phyloP scores from a whole-genome alignment of 2,329 filamentous ascomycete species.

The Clonostachys rosea region DNA sequence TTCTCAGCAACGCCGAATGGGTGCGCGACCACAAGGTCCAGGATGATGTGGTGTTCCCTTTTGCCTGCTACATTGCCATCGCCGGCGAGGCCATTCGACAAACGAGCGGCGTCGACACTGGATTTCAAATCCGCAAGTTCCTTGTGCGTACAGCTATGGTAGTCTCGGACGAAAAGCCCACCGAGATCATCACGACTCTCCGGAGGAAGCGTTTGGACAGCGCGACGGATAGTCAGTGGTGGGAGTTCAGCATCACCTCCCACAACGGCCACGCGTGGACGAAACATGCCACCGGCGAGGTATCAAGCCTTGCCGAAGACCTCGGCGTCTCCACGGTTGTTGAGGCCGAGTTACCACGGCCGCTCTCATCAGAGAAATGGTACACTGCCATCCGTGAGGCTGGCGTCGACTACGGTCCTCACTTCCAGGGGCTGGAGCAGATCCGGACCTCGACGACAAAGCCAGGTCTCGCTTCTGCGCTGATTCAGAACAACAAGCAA shows the following conservation, averaged over 20 bases:
- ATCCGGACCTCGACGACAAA: conserved; percentile 3
- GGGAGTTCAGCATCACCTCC: conserved; percentile 19
- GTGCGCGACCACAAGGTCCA: conserved; percentile 15
- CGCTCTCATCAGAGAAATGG: background rate
- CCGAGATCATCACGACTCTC: conserved; percentile 24
- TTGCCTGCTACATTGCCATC: conserved; percentile 27
- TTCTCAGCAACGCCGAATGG: conserved; percentile 20
- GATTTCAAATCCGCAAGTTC: background rate
- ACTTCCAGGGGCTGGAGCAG: background rate
- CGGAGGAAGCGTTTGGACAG: conserved; percentile 14
- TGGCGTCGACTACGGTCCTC: background rate
- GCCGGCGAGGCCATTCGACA: conserved; percentile 8
- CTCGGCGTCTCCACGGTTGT: background rate
- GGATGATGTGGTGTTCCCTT: conserved; percentile 23
- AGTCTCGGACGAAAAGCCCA: background rate
- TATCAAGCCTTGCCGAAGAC: background rate
- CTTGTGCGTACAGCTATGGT: background rate
- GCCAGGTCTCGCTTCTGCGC: conserved; percentile 9
- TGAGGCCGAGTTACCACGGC: background rate
- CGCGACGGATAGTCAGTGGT: conserved; percentile 16
- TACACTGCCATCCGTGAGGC: background rate
- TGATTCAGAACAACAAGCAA: conserved; percentile 2
- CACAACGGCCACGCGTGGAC: conserved; percentile 14
- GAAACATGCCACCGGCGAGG: conserved; percentile 17
- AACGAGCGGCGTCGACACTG: background rate